Base-by-base conservation (phyloP, 2,329 filamentous ascomycete genomes). In the Hymenoscyphus fructigenus region DNA sequence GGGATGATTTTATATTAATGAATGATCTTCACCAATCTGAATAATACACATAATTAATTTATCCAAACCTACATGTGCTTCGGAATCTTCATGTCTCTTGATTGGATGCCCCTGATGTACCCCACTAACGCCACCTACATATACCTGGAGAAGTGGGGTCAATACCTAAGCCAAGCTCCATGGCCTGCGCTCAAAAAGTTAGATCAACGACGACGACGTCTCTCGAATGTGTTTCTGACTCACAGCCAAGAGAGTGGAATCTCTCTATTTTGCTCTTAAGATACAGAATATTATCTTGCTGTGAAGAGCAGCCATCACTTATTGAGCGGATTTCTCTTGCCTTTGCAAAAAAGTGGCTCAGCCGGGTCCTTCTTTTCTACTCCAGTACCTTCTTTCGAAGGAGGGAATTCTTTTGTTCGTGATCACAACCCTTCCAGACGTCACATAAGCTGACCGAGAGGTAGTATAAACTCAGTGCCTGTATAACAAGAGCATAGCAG, bases 1-100 rank as follows among this genome's bases (percentile, higher is more conserved):
- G 38, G 44, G n/a, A 23, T 47, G 50, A 62, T 57, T 38, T 53
- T 50, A 26, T 10, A 23, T 50, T 50, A 44, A 44, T 44, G n/a
- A 50, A 50, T 23, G 44, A 50, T 47, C n/a, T 47, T 47, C 20
- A 36, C 34, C 34, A 36, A 36, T 36, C 34, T 12, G 34, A 23
- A 50, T 23, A 50, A 50, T 23, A 50, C 20, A 50, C 20, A 50
- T 50, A 12, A 50, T 50, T 20, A 50, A 26, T 50, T 50, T 50
- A n/a, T 17, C n/a, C 41, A n/a, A 44, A 41, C 41, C n/a, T 44
- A 44, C 38, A 23, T 23, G 44, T 50, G 44, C 44, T 50, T 36
- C 34, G 34, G 34, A 36, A 36, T 36, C 34, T 36, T 36, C 23
- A 53, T 53, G 23, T 53, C 26, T 7, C 26, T 57, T 57, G 28